These are phyloP conservation scores for Pseudogymnoascus sp. DNA, from an alignment of 2,329 filamentous ascomycete species.

Conservation along the genomic window DNA sequence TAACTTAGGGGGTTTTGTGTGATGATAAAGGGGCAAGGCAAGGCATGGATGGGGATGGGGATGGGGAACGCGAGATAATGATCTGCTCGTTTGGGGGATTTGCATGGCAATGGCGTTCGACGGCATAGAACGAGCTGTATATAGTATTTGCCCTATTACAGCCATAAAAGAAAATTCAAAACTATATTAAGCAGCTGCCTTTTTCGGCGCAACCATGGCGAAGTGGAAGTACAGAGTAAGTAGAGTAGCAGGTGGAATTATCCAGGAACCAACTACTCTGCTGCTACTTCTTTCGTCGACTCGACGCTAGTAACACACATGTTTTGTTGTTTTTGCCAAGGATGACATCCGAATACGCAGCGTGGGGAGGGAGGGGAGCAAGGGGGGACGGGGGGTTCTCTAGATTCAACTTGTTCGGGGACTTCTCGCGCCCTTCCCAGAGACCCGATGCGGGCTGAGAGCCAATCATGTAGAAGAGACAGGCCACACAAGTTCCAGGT, in stretches of 20 bases:
- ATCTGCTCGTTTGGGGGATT: constrained; percentile 9
- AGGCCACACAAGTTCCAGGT: not conserved
- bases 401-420: not conserved
- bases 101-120: constrained; percentile 9
- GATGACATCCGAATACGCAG: not conserved
- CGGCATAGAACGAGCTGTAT: constrained; percentile 8
- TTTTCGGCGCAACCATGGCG: not conserved
- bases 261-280: not conserved
- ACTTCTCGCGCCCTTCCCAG: not conserved
- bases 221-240: not conserved
- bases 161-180: constrained; percentile 8
- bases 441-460: not conserved
- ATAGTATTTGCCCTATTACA: constrained; percentile 6
- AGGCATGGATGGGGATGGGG: not conserved
- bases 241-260: not conserved
- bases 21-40: not conserved
- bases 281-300: not conserved
- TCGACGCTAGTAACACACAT: not conserved
- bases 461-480: not conserved
- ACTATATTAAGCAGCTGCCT: not conserved
- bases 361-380: not conserved
- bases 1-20: constrained; percentile 2
- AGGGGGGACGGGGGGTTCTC: too few species aligned
- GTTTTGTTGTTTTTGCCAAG: constrained; percentile 6
- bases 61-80: constrained; percentile 7